phyloP scores from a whole-genome alignment of 2,329 filamentous ascomycete genomes.

The Xylaria multiplex region DNA sequence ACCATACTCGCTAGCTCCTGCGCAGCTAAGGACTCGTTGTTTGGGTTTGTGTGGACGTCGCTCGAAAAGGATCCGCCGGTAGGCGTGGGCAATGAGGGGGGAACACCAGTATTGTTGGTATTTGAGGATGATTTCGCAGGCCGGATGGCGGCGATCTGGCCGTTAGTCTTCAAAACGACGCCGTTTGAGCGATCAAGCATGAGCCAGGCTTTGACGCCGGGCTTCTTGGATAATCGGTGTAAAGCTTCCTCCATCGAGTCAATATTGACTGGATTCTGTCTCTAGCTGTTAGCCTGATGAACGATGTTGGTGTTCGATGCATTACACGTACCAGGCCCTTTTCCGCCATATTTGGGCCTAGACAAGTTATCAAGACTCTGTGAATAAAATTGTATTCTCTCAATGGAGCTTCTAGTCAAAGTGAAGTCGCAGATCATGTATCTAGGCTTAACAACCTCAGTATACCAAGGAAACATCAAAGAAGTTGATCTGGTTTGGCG shows the following conservation, averaged over 20 bases:
- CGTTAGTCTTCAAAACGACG: conserved; percentile 78
- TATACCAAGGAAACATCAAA: conserved; percentile 2
- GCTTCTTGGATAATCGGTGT: conserved; percentile 77
- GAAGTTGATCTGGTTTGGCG: background rate
- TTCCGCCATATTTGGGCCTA: conserved; percentile 42
- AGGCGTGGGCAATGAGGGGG: conserved; percentile 43
- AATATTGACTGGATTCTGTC: conserved; percentile 56
- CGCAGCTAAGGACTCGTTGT: conserved; percentile 66
- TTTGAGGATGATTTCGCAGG: conserved; percentile 50
- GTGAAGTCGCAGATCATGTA: conserved; percentile 2
- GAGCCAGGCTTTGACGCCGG: conserved; percentile 81
- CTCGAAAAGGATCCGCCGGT: conserved; percentile 56
- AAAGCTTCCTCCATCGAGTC: conserved; percentile 74
- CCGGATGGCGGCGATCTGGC: conserved; percentile 70
- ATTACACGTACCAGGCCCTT: conserved; percentile 42
- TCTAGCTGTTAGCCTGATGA: conserved; percentile 15
- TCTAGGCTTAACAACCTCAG: background rate
- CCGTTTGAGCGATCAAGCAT: conserved; percentile 77
- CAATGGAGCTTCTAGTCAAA: background rate
- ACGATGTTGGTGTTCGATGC: background rate
- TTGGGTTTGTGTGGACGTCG: conserved; percentile 54
- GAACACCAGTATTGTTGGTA: conserved; percentile 32
- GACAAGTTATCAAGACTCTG: background rate
- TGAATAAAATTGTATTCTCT: background rate
- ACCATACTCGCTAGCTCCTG: conserved; percentile 81